Base-by-base conservation (phyloP, 345 rosid species). In the Lumnitzera racemosa region DNA sequence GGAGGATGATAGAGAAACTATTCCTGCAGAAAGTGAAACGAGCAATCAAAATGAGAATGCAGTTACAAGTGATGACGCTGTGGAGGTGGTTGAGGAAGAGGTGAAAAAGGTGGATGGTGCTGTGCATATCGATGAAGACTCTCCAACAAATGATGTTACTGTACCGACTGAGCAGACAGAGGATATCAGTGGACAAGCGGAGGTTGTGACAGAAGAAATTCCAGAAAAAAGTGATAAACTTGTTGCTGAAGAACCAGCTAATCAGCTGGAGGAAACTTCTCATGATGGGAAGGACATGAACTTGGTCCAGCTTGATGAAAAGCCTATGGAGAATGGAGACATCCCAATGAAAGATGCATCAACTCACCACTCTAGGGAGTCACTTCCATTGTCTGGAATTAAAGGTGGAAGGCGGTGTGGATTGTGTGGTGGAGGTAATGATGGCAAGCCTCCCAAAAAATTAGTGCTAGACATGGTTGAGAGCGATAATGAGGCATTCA, bases 341-440 rank as follows among this genome's bases (percentile, higher is more conserved):
- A 65, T 61, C 66, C 59, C 5, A 46, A 74, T 59, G 64, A 73
- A 49, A 29, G 75, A 62, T 52, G 72, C 63, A 57, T 61, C 78
- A 53, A 55, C 62, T 55, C 75, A 53, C 27, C 27, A 17, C 46
- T 59, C 59, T 46, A 20, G 67, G 53, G 64, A 68, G 23, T 61
- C 63, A 15, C 74, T 56, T 63, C 74, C 73, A 50, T 71, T 75
- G 64, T 67, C 91, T 60, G 75, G 63, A 51, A 72, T 86, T 62
- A 88, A 84, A 74, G 96, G 81, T 62, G 91, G 95, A 27, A 85
- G 99, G 64, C 70, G 85, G 14, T 94, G 99, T 75, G 95, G 96
- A 57, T 88, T 94, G 62, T 94, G 99, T 67, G 97, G 97, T 52
- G 86, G 91, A 60, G 87, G 89, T n/a, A 86, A 86, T 73, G 99